phyloP scores from a whole-genome alignment of 1,139 yeast species.

The Lodderomyces pseudojiufengensis region DNA sequence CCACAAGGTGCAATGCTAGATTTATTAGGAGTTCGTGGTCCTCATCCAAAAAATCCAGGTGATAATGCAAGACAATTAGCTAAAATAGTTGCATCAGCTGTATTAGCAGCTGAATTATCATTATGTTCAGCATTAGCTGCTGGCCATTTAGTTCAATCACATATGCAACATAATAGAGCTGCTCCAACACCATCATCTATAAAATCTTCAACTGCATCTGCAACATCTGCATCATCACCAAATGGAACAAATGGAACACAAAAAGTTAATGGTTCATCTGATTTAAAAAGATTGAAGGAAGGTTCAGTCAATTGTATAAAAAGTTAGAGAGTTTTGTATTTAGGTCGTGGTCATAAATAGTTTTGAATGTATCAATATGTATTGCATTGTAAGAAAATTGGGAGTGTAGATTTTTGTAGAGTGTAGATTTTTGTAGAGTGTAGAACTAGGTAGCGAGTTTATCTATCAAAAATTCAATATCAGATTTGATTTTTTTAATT shows the following conservation, averaged over 20 bases:
- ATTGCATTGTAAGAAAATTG: too few relatives aligned
- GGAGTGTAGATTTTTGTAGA: too few relatives aligned
- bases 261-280: slow-evolving; percentile 26
- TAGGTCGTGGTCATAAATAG: too few relatives aligned
- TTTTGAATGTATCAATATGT: too few relatives aligned
- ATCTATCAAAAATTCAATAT: too few relatives aligned
- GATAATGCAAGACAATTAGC: slow-evolving; percentile 94
- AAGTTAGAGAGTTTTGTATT: too few relatives aligned
- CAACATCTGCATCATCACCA: slow-evolving; percentile 15
- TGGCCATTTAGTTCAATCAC: slow-evolving; percentile 96
- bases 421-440: too few relatives aligned
- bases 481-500: too few relatives aligned
- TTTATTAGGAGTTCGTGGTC: slow-evolving; percentile 90
- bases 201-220: slow-evolving; percentile 20
- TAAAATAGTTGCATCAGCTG: slow-evolving; percentile 90
- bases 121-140: slow-evolving; percentile 95
- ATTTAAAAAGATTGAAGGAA: slow-evolving; percentile 56
- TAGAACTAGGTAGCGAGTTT: too few relatives aligned
- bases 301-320: slow-evolving; percentile 72
- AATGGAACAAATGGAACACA: slow-evolving; percentile 12
- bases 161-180: slow-evolving; percentile 91
- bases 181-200: slow-evolving; percentile 42
- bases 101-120: slow-evolving; percentile 93
- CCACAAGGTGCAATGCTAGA: slow-evolving; percentile 98
- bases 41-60: slow-evolving; percentile 92